Base-by-base conservation (phyloP, 2,329 filamentous ascomycete genomes). In the Didymella keratinophila region DNA sequence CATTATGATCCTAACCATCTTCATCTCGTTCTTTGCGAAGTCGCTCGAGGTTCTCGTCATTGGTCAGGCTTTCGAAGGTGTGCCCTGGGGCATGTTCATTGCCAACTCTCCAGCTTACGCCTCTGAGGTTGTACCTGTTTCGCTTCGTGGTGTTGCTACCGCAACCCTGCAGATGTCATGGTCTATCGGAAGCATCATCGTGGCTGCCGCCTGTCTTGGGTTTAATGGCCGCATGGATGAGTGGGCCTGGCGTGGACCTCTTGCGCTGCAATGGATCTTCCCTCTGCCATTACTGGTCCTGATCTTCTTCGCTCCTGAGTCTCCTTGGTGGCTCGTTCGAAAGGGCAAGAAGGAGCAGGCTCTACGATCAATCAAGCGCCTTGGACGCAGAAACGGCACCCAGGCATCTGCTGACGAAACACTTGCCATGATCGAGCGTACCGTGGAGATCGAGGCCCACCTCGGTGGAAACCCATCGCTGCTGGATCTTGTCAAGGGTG, bases 81-180 rank as follows among this genome's bases (percentile, higher is more conserved):
- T 88, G 2, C 86, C 86, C 1, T 87, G 85, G 86, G 86, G 86
- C 16, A 82, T 88, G 68, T 88, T 88, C 70, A 86, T 87, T 64
- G 84, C 85, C 67, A 87, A 87, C 68, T 82, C 85, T 3, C 86
- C 86, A 1, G 85, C 86, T 8, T 88, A 87, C 74, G 85, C 82
- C 67, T 76, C 75, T 64, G 86, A 88, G 72, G 85, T 88, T 52
- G 84, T 87, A 3, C 86, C 86, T 4, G 79, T 88, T 47, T 77
- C 76, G 64, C 75, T 88, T 56, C 77, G 85, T 71, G 86, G 82
- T 52, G 82, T 83, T 11, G 81, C 80, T 2, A 88, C 86, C 4
- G 82, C 85, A 70, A 87, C 84, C 79, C 68, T 88, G 65, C 85
- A 88, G 72, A 86, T 87, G 84, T 85, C 84, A 75, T 88, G 85